Base-by-base conservation (phyloP, 1,284 basidiomycete genomes). In the Marasmius tenuissimus region DNA sequence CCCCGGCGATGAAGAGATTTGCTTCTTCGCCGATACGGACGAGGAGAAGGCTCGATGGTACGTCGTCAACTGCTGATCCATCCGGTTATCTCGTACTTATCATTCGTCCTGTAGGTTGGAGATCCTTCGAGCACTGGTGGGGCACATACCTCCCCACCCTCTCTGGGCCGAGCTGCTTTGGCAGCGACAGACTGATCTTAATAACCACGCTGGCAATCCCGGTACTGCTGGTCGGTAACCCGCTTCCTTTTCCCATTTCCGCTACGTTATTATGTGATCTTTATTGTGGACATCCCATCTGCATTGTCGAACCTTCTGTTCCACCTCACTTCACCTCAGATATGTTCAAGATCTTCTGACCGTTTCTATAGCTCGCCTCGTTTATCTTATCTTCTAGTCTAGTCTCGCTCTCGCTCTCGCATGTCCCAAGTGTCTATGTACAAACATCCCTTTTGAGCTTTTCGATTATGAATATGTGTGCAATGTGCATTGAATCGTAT, bases 21-120 rank as follows among this genome's bases (percentile, higher is more conserved):
- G 85, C 5, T 98, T 98, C 80, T 95, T 92, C 69, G 94, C 96
- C 37, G 96, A 98, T 74, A 91, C 87, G 11, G 92, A 96, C 66
- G 89, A 89, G 64, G 93, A 96, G 72, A 98, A 97, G 77, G 76
- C 80, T 14, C 84, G 82, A 76, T 99, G 96, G 96, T 94, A 72
- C 70, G 89, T 81, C 45, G 45, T 16, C 62, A 40, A 16, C 50
- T 47, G 57, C 39, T 34, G 39, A 27, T 2, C 27, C 27, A 27
- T 61, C 48, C 22, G 14, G n/a, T 18, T 64, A 14, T 62, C 65
- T 33, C 14, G 42, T 66, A 22, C 56, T 42, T 22, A 12, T 33
- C 51, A 37, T 27, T 63, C 53, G 68, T 37, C 57, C 33, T 58
- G 14, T 64, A 96, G 94, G 94, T 79, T 97, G 68, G 86, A 92